A percentile compares a stretch with the other conserved stretches of the same genome.
Evolutionary conservation across 805 yeast genomes (phyloP).

Genomic region (Starmerella apicola): DNA sequence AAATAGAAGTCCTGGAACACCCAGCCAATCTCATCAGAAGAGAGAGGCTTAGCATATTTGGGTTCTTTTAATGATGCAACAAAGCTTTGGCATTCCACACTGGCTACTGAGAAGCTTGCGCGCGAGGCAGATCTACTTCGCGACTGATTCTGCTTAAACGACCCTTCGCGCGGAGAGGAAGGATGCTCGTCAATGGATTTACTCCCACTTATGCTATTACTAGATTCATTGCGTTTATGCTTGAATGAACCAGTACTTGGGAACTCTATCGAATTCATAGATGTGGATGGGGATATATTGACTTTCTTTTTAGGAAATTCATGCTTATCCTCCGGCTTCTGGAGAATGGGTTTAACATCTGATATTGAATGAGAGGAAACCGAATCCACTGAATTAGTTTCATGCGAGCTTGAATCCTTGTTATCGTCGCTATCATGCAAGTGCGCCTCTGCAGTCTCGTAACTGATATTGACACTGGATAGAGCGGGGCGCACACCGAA

Average conservation of each 20-base stretch:
- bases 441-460: conserved; percentile 14
- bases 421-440: not conserved
- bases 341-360: not conserved
- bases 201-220: not conserved
- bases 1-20: conserved; percentile 32
- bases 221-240: not conserved
- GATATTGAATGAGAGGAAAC: not conserved
- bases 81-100: conserved; percentile 20
- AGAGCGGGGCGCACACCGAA: conserved; percentile 14
- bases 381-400: not conserved
- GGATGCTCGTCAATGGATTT: not conserved
- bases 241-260: too few species aligned
- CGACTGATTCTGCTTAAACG: too few species aligned
- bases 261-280: too few species aligned
- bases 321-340: not conserved
- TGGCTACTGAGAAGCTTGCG: conserved; percentile 14
- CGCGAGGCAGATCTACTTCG: conserved; percentile 4
- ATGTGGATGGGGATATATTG: not conserved
- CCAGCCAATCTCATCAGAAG: conserved; percentile 29
- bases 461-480: conserved; percentile 19
- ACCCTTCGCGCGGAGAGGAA: conserved; percentile 2
- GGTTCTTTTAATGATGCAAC: conserved; percentile 29
- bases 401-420: not conserved
- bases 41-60: conserved; percentile 27
- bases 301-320: not conserved